Evolutionary conservation across 2,329 filamentous ascomycete genomes (phyloP).

Genomic region (Trichoderma polysporum): DNA sequence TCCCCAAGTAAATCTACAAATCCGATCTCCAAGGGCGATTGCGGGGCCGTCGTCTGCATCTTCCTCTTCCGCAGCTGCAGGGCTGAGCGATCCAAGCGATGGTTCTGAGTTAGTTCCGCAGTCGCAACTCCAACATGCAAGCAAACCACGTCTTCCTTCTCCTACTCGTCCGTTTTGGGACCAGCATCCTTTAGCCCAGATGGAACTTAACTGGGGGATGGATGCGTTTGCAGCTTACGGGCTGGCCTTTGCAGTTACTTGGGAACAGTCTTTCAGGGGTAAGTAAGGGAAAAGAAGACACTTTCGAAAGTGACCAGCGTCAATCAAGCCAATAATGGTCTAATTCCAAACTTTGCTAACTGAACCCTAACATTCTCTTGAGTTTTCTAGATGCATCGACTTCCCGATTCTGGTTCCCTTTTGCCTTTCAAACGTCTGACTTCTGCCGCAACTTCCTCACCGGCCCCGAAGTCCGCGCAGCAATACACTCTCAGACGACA

Average conservation of each 20-base stretch:
- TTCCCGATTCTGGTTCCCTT: constrained; percentile 13
- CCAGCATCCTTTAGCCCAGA: constrained; percentile 6
- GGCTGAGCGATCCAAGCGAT: background rate
- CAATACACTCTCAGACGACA: background rate
- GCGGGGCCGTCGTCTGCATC: background rate
- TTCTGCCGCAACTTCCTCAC: constrained; percentile 13
- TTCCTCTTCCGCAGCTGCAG: background rate
- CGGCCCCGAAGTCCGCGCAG: constrained; percentile 6
- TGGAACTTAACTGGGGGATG: constrained; percentile 11
- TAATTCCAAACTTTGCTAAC: background rate
- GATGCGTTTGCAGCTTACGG: constrained; percentile 17
- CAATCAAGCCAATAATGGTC: no score
- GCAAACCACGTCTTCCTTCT: background rate
- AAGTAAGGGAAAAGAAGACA: background rate
- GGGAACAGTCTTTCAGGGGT: background rate
- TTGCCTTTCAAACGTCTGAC: background rate
- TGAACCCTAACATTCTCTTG: background rate
- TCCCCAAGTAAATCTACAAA: constrained; percentile 3
- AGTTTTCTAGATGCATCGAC: background rate
- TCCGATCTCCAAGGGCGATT: background rate
- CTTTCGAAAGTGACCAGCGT: background rate
- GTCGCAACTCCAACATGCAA: background rate
- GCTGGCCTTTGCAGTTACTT: background rate
- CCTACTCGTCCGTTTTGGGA: constrained; percentile 15
- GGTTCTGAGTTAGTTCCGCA: background rate